phyloP scores from a whole-genome alignment of 345 rosid genomes.

The Syzygium jambos region DNA sequence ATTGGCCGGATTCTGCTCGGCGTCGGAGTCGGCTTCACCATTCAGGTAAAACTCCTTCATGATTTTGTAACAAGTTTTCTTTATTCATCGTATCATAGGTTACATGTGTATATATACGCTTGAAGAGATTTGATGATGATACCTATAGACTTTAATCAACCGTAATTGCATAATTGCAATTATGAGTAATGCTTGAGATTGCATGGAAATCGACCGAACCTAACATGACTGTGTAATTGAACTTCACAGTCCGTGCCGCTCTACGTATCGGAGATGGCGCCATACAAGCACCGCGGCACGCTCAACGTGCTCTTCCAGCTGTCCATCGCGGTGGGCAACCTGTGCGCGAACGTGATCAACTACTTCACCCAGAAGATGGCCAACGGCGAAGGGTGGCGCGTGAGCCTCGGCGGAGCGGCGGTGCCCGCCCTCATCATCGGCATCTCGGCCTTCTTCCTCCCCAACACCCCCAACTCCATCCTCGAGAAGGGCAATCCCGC shows the following conservation, averaged over 20 bases:
- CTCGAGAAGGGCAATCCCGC: slow-evolving; percentile 16
- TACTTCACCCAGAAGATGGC: slow-evolving; percentile 6
- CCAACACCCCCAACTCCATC: slow-evolving; percentile 28
- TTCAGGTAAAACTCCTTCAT: slow-evolving; percentile 12
- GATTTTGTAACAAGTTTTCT: background rate
- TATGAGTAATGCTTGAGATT: background rate
- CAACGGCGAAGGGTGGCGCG: slow-evolving; percentile 23
- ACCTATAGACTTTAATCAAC: background rate
- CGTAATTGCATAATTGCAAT: background rate
- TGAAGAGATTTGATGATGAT: background rate
- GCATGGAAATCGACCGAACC: background rate
- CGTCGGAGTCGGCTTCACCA: slow-evolving; percentile 47
- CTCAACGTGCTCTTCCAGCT: slow-evolving; percentile 40
- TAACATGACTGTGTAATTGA: background rate
- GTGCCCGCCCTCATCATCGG: slow-evolving; percentile 30
- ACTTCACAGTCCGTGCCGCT: slow-evolving; percentile 34
- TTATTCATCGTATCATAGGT: background rate
- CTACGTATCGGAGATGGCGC: slow-evolving; percentile 57
- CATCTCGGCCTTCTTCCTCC: slow-evolving; percentile 17
- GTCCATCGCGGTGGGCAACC: slow-evolving; percentile 33
- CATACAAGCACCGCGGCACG: slow-evolving; percentile 34
- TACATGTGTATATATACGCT: background rate
- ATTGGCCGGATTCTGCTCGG: slow-evolving; percentile 42
- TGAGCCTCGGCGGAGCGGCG: slow-evolving; percentile 19
- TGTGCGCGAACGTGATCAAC: slow-evolving; percentile 37